Conservation (phyloP, 2,329 filamentous ascomycete genomes). For the Diaporthe ampelina region DNA sequence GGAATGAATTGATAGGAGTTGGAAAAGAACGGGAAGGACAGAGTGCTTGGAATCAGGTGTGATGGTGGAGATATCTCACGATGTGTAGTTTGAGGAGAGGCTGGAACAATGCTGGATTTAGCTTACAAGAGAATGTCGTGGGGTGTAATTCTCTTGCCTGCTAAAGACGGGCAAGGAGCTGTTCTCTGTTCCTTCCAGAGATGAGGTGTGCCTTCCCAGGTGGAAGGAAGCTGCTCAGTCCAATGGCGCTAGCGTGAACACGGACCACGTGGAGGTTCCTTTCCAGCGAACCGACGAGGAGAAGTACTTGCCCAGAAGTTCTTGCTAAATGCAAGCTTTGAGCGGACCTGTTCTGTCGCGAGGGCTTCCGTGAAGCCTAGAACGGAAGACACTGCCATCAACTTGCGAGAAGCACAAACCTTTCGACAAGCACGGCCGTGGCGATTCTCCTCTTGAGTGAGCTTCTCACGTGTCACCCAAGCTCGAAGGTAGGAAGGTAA, state of each 20-base stretch:
- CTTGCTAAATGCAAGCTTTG: not conserved
- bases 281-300: not conserved
- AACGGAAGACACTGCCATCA: not conserved
- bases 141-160: not conserved
- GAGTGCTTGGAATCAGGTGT: not conserved
- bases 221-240: not conserved
- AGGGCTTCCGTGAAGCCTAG: not conserved
- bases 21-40: too few relatives aligned
- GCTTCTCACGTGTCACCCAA: not conserved
- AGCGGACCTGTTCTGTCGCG: not conserved
- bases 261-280: not conserved
- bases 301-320: not conserved
- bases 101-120: too few relatives aligned
- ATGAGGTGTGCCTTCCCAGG: constrained; percentile 10
- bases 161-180: not conserved
- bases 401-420: not conserved
- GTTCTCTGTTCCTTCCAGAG: constrained; percentile 8
- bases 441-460: not conserved
- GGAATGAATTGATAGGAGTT: too few relatives aligned
- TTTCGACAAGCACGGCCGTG: not conserved
- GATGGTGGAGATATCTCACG: not conserved
- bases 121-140: not conserved
- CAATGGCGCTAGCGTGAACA: constrained; percentile 14
- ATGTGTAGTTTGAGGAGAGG: not conserved
- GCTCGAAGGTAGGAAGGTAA: not conserved